Percentiles rank a stretch among this genome's conserved stretches.
These are phyloP conservation scores for Boletus speciosus DNA, from an alignment of 768 basidiomycete genomes.

Conservation along the genomic window DNA sequence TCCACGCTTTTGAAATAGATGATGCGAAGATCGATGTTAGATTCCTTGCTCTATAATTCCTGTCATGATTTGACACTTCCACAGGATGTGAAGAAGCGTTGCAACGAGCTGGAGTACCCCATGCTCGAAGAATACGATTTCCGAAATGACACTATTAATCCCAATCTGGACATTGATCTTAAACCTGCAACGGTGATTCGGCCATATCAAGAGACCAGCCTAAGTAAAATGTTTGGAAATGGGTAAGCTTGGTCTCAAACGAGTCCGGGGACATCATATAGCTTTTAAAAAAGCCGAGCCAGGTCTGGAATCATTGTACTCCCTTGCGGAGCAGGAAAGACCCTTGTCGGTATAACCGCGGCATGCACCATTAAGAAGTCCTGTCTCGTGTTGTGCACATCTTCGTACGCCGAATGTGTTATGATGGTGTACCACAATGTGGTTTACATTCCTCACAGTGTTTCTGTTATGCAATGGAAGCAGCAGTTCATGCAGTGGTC, in stretches of 20 bases:
- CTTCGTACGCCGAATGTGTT: slow-evolving; percentile 64
- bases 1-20: slow-evolving; percentile 95
- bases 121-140: slow-evolving; percentile 99
- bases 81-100: slow-evolving; percentile 93
- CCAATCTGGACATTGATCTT: slow-evolving; percentile 96
- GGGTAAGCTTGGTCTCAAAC: slow-evolving; percentile 51
- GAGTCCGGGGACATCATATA: background rate
- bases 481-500: slow-evolving; percentile 99
- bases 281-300: slow-evolving; percentile 64
- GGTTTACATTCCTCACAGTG: slow-evolving; percentile 40
- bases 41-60: background rate
- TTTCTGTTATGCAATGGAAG: slow-evolving; percentile 98
- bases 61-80: slow-evolving; percentile 6
- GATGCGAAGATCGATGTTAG: slow-evolving; percentile 90
- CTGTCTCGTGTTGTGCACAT: slow-evolving; percentile 94
- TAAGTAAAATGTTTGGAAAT: slow-evolving; percentile 99
- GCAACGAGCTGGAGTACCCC: slow-evolving; percentile 94
- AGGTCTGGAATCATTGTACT: slow-evolving; percentile 97
- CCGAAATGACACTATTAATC: slow-evolving; percentile 92
- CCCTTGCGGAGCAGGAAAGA: slow-evolving; percentile 98
- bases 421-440: background rate
- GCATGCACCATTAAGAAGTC: slow-evolving; percentile 99
- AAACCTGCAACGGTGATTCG: slow-evolving; percentile 97
- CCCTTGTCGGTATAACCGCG: slow-evolving; percentile 98
- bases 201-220: slow-evolving; percentile 96